These are phyloP conservation scores for Austroboletus eburneus DNA, from an alignment of 768 basidiomycete species.

Conservation along the genomic window DNA sequence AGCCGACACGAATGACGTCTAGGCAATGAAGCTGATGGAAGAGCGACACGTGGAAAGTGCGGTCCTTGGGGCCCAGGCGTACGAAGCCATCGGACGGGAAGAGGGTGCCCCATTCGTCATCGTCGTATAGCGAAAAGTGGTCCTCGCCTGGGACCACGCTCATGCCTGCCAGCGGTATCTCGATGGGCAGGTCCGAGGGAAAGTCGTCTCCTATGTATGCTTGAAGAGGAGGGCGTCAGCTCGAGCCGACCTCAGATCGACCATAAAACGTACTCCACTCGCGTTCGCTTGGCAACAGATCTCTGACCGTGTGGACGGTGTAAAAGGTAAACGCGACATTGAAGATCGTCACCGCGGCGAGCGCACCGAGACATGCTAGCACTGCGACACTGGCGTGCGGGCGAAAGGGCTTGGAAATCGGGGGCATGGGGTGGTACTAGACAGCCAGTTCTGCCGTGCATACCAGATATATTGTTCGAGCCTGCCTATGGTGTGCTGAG, in stretches of 20 bases:
- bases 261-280: constrained; percentile 20
- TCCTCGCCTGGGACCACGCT: constrained; percentile 21
- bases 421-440: constrained; percentile 4
- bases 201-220: constrained; percentile 31
- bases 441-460: not conserved
- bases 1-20: constrained; percentile 32
- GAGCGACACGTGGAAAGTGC: constrained; percentile 34
- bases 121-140: constrained; percentile 31
- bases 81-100: constrained; percentile 33
- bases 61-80: constrained; percentile 31
- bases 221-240: constrained; percentile 2
- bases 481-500: not conserved
- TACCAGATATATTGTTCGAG: constrained; percentile 4
- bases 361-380: constrained; percentile 15
- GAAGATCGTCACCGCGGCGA: constrained; percentile 19
- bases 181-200: constrained; percentile 30
- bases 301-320: constrained; percentile 11
- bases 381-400: not conserved
- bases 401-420: not conserved
- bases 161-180: constrained; percentile 27
- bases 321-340: constrained; percentile 20
- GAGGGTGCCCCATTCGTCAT: constrained; percentile 35
- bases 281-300: constrained; percentile 13
- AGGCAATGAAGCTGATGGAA: constrained; percentile 51
- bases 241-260: not conserved